A percentile compares a stretch with the other conserved stretches of the same genome.
These are phyloP conservation scores for Chamaecrista fasciculata DNA, from an alignment of 306 rosid species.

Conservation along the genomic window DNA sequence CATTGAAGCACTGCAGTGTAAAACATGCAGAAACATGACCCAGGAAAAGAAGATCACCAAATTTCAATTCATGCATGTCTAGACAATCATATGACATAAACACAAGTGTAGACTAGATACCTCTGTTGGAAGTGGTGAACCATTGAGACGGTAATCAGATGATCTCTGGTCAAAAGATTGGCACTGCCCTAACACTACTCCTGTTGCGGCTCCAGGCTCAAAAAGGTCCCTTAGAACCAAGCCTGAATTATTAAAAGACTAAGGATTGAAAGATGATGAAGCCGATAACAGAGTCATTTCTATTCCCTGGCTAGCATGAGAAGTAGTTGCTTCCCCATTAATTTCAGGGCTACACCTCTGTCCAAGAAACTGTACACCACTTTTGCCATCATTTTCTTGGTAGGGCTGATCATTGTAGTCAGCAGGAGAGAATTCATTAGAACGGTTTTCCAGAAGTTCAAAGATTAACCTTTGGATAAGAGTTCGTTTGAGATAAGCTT, in stretches of 20 bases:
- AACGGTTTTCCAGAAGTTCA: conserved; percentile 59
- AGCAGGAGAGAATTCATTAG: conserved; percentile 46
- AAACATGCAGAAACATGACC: neutral
- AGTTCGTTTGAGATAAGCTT: conserved; percentile 89
- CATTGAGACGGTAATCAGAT: conserved; percentile 47
- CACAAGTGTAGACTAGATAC: conserved; percentile 32
- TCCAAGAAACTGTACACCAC: conserved; percentile 40
- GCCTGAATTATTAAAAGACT: conserved; percentile 54
- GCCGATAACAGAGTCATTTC: conserved; percentile 77
- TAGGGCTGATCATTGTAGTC: conserved; percentile 44
- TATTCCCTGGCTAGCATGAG: conserved; percentile 56
- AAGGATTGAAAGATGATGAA: conserved; percentile 58
- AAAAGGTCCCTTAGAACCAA: conserved; percentile 81
- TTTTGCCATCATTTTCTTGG: conserved; percentile 40
- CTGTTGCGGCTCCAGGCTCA: conserved; percentile 60
- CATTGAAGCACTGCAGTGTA: neutral
- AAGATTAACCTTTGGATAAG: conserved; percentile 77
- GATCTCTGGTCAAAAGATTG: conserved; percentile 63
- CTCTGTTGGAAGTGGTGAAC: conserved; percentile 50
- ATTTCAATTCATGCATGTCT: neutral
- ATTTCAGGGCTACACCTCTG: conserved; percentile 40
- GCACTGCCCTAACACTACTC: conserved; percentile 50
- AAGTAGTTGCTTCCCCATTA: conserved; percentile 44
- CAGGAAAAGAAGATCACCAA: neutral
- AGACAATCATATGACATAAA: conserved; percentile 5